A percentile compares a stretch with the other conserved stretches of the same genome.
phyloP scores from a whole-genome alignment of 2,329 filamentous ascomycete species.

The Cercospora zeina region DNA sequence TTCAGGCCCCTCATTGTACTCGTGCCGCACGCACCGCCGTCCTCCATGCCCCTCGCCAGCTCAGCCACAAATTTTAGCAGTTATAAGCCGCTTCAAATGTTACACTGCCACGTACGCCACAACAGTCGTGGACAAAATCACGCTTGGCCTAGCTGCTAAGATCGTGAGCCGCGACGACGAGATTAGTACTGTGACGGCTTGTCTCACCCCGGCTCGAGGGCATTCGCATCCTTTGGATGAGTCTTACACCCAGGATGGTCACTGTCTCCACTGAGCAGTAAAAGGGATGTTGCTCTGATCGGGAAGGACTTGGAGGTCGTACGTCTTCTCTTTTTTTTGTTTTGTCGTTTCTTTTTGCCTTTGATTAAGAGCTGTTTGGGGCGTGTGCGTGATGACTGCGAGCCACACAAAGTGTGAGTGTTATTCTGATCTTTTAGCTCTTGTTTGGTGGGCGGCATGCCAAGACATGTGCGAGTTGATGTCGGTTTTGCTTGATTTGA shows the following conservation, averaged over 20 bases:
- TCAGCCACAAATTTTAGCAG: neutral
- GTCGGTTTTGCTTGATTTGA: neutral
- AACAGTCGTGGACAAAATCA: constrained; percentile 10
- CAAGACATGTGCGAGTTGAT: neutral
- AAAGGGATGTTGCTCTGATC: constrained; percentile 3
- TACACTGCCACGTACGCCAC: constrained; percentile 14
- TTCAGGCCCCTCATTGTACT: neutral
- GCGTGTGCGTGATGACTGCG: neutral
- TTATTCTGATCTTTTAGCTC: neutral
- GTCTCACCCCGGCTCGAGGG: constrained; percentile 1
- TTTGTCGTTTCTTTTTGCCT: neutral
- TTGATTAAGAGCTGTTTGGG: neutral
- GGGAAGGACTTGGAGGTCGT: constrained; percentile 10
- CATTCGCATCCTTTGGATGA: constrained; percentile 5
- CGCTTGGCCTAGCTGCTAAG: neutral
- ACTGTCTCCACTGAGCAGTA: constrained; percentile 3
- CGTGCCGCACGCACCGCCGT: neutral
- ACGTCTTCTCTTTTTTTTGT: constrained; percentile 6
- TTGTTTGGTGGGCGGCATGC: neutral
- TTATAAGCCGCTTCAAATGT: neutral
- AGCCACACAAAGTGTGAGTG: neutral
- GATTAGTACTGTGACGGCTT: constrained; percentile 9
- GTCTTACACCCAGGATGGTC: constrained; percentile 10
- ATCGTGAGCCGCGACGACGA: constrained; percentile 7
- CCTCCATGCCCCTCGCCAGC: neutral